Base-by-base conservation (phyloP, 2,329 filamentous ascomycete genomes). In the Fusarium agapanthi region DNA sequence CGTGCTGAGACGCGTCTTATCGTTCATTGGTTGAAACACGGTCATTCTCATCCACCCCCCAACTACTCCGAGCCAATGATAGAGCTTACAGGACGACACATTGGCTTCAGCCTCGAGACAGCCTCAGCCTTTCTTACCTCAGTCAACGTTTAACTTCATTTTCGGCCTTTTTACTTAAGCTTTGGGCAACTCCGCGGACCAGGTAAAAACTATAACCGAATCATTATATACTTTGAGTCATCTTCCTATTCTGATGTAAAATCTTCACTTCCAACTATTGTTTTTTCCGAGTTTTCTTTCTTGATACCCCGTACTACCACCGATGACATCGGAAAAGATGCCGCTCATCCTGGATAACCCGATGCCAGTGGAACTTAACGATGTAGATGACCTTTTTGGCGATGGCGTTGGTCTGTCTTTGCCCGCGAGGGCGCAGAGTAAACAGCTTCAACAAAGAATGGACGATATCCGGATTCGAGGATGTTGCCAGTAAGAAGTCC, bases 391-490 rank as follows among this genome's bases (percentile, higher is more conserved):
- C 79, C 86, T 95, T 38, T 95, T 95, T 79, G 92, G 91, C 41
- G 92, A 94, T 79, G 88, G 90, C 71, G 88, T 89, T 79, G 88
- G 89, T 74, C 79, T 88, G 69, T 86, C 85, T 50, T 82, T 92
- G 22, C 83, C 87, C 18, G 81, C 90, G 28, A 72, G 78, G 40
- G 61, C 75, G 7, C 80, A 80, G 54, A 76, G 76, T 41, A 93
- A 92, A 80, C 89, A 92, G 62, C 86, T 97, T 26, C 87, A 90
- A 38, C 89, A 91, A 77, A 89, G 93, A 62, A 82, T 97, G 41
- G 93, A 96, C 79, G 93, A 97, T 77, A 85, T 96, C 75, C 90
- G 92, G 73, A 85, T 88, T 65, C 89, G 89, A 65, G 94, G 94
- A 22, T 96, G 93, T 80, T 94, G 91, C 86, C 92, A 95, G 94